Percentiles rank a stretch among this genome's conserved stretches.
These are phyloP conservation scores for Emericellopsis cladophorae DNA, from an alignment of 2,329 filamentous ascomycete genomes.

Conservation along the genomic window DNA sequence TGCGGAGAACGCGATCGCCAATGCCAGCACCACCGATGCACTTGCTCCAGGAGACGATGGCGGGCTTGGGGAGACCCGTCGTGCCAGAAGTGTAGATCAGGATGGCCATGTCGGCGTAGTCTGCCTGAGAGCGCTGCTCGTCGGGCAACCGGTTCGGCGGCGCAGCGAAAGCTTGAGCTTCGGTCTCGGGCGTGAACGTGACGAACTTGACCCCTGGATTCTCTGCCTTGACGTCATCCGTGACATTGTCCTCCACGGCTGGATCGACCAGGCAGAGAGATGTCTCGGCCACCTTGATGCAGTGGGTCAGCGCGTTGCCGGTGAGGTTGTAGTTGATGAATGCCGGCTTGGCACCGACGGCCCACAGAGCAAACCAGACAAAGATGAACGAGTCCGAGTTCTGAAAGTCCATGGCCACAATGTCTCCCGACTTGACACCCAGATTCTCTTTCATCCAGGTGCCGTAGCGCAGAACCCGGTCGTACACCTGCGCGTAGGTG, in stretches of 20 bases:
- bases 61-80: constrained; percentile 71
- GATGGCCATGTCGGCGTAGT: constrained; percentile 46
- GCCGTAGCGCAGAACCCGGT: constrained; percentile 58
- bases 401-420: constrained; percentile 71
- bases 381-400: constrained; percentile 73
- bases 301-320: constrained; percentile 60
- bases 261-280: constrained; percentile 59
- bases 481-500: constrained; percentile 67
- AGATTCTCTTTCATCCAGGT: constrained; percentile 57
- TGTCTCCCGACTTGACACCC: constrained; percentile 54
- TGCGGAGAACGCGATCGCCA: constrained; percentile 18
- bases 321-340: constrained; percentile 82
- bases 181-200: constrained; percentile 44
- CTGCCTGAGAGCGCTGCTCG: constrained; percentile 35
- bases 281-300: constrained; percentile 54
- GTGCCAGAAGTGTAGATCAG: constrained; percentile 82
- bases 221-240: constrained; percentile 40
- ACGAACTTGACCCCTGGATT: constrained; percentile 43
- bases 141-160: constrained; percentile 46
- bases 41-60: constrained; percentile 64
- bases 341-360: constrained; percentile 69
- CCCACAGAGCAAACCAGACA: constrained; percentile 67
- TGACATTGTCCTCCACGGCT: constrained; percentile 39
- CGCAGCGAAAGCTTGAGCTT: constrained; percentile 38
- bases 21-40: constrained; percentile 39